Base-by-base conservation (phyloP, 2,329 filamentous ascomycete genomes). In the Aspergillus sp. region DNA sequence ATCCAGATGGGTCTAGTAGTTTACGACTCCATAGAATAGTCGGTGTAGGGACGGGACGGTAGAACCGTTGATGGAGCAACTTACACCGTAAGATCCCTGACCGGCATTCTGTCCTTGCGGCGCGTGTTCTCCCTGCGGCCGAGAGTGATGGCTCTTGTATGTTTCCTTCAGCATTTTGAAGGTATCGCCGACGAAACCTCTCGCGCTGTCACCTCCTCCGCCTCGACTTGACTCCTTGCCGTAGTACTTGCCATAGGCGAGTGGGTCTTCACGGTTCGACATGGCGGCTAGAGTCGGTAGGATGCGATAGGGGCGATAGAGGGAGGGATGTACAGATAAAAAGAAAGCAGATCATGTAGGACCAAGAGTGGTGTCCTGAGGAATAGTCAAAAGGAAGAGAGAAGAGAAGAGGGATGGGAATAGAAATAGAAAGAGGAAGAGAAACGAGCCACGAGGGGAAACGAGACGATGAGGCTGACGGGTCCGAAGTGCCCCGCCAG, bases 191-290 rank as follows among this genome's bases (percentile, higher is more conserved):
- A 84, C 74, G 32, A 85, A 68, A n/a, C 82, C 81, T 46, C 82
- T 76, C 49, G 82, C 78, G 46, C 73, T 75, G 49, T 79, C 78
- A 39, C 64, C 68, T 47, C 65, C 63, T 6, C 65, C 72, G 54
- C 68, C 71, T 55, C 71, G 73, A 64, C 66, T 69, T 65, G 59
- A 74, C 62, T 64, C 67, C 60, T 67, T 55, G 39, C 36, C 69
- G 68, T 75, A 68, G 65, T 82, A 83, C 39, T 82, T 78, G 62
- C 84, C 84, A 68, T 86, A 86, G 56, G 84, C 84, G 68, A 86
- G 68, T 61, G 78, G 76, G 65, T 85, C 81, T 63, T 85, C 80
- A 57, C 77, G 69, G 53, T 73, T 67, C 18, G 76, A 73, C 76
- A 78, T 78, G 29, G 51, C 36, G 39, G 36, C 50, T 50, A 54